Conservation (phyloP, 257 asterid genomes). For the Anisodus acutangulus region DNA sequence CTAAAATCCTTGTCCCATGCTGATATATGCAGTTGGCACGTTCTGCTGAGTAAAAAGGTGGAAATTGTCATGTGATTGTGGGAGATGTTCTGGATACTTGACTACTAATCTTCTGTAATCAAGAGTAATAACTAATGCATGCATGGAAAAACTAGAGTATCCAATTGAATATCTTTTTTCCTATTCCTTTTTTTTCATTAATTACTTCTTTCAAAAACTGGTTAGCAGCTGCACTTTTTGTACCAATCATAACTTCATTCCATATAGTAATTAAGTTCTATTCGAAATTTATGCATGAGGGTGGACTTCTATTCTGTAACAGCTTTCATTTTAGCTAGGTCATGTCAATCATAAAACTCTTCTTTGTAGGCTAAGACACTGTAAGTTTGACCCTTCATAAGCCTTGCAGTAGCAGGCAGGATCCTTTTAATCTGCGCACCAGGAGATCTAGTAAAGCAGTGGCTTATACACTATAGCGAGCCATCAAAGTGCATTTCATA, state of each 20-base stretch:
- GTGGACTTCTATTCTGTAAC: not conserved
- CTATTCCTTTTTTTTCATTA: slow-evolving; percentile 7
- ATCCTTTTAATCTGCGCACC: not conserved
- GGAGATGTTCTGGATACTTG: slow-evolving; percentile 3
- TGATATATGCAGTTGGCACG: slow-evolving; percentile 9
- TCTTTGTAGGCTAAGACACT: not conserved
- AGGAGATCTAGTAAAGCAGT: not conserved
- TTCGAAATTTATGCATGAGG: slow-evolving; percentile 3
- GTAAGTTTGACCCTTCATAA: not conserved
- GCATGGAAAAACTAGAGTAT: not conserved
- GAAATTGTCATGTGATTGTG: not conserved
- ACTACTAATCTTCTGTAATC: slow-evolving; percentile 3
- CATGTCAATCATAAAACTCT: slow-evolving; percentile 17
- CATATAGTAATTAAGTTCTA: not conserved
- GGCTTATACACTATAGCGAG: not conserved
- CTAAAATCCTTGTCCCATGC: slow-evolving; percentile 20
- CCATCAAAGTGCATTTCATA: not conserved
- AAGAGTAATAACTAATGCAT: slow-evolving; percentile 13
- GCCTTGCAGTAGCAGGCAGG: not conserved
- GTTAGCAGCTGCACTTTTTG: slow-evolving; percentile 9
- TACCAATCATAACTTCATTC: not conserved
- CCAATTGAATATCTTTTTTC: not conserved
- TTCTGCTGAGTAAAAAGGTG: not conserved
- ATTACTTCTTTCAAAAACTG: not conserved
- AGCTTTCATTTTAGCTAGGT: not conserved